phyloP scores from a whole-genome alignment of 2,329 filamentous ascomycete genomes.

The Stagonosporopsis cucurbitacearum region DNA sequence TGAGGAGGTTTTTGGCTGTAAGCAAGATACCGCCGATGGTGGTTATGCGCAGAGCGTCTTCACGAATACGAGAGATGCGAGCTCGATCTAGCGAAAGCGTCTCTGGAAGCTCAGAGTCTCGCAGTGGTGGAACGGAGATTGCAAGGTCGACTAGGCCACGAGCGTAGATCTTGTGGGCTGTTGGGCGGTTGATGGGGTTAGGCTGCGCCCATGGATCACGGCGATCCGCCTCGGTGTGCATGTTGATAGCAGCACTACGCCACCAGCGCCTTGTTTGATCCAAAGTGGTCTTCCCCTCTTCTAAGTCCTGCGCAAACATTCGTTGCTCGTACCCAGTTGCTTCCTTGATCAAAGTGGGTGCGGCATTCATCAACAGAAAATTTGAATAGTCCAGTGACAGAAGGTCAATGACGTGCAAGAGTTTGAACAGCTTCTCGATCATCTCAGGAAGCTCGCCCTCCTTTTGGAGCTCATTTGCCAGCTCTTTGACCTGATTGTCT shows the following conservation, averaged over 20 bases:
- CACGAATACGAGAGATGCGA: constrained; percentile 66
- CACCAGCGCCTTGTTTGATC: constrained; percentile 70
- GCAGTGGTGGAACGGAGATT: constrained; percentile 67
- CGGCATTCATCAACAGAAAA: constrained; percentile 75
- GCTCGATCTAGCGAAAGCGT: constrained; percentile 73
- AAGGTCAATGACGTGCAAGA: constrained; percentile 77
- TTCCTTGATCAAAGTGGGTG: constrained; percentile 73
- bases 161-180: constrained; percentile 73
- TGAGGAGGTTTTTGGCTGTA: constrained; percentile 82
- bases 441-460: constrained; percentile 64
- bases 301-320: constrained; percentile 70
- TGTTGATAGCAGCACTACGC: constrained; percentile 67
- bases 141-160: constrained; percentile 78
- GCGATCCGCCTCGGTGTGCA: constrained; percentile 69
- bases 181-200: constrained; percentile 63
- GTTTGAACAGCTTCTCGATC: constrained; percentile 76
- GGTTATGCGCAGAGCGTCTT: constrained; percentile 68
- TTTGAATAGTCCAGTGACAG: constrained; percentile 84
- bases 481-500: constrained; percentile 75
- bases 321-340: constrained; percentile 77
- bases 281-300: constrained; percentile 62
- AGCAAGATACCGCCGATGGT: constrained; percentile 76
- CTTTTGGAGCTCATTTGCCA: constrained; percentile 66
- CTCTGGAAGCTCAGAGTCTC: constrained; percentile 68
- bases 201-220: constrained; percentile 72